A percentile compares a stretch with the other conserved stretches of the same genome.
These are phyloP conservation scores for Amborella trichopoda DNA, from an alignment of 164 flowering plant genomes.

Conservation along the genomic window DNA sequence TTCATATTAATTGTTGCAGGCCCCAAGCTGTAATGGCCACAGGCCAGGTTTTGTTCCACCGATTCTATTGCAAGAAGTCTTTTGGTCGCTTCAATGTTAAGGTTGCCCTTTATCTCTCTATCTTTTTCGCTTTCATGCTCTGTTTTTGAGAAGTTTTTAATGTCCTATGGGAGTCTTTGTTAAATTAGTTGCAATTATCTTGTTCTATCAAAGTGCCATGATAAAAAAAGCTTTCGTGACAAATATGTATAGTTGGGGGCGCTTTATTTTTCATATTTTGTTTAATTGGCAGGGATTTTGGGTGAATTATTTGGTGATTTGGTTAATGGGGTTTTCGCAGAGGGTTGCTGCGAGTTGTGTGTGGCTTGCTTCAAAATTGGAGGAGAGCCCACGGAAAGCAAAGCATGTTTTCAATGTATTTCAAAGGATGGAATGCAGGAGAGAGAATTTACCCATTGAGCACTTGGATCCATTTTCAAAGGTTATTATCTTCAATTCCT, in stretches of 20 bases:
- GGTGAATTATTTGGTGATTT: too few species aligned
- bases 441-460: constrained; percentile 75
- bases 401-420: constrained; percentile 81
- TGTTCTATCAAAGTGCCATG: too few species aligned
- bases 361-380: constrained; percentile 95
- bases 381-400: constrained; percentile 85
- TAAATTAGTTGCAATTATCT: too few species aligned
- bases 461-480: constrained; percentile 54
- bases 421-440: constrained; percentile 90
- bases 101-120: constrained; percentile 22
- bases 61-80: constrained; percentile 96
- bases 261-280: too few species aligned
- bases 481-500: too few species aligned
- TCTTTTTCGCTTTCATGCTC: too few species aligned
- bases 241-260: too few species aligned
- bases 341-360: constrained; percentile 94
- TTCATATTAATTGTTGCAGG: constrained; percentile 26
- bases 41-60: constrained; percentile 88
- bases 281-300: too few species aligned
- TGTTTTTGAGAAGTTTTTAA: too few species aligned
- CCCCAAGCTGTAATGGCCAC: constrained; percentile 99
- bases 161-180: too few species aligned
- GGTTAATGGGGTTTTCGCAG: constrained; percentile 43
- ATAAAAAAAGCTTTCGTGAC: too few species aligned
- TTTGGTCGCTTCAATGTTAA: constrained; percentile 87